Evolutionary conservation across 1,284 basidiomycete species (phyloP).

Genomic region (Apiotrichum sp.): DNA sequence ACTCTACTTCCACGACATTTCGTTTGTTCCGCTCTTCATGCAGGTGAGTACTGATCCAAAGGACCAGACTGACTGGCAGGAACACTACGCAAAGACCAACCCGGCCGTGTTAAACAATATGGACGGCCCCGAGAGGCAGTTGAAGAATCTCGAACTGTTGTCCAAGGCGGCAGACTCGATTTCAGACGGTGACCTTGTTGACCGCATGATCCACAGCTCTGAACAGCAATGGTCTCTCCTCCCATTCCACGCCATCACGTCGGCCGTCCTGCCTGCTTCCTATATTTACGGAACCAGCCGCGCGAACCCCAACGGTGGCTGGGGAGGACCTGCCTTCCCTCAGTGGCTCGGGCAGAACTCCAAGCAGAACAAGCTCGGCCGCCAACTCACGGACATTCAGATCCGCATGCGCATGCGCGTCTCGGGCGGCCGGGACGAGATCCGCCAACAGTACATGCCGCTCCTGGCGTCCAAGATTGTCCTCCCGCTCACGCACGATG

Average conservation of each 20-base stretch:
- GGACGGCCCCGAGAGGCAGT: constrained; percentile 58
- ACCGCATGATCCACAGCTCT: constrained; percentile 89
- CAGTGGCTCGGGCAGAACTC: constrained; percentile 98
- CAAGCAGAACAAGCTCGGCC: constrained; percentile 72
- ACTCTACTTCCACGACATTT: constrained; percentile 91
- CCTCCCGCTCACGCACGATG: constrained; percentile 61
- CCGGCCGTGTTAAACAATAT: constrained; percentile 57
- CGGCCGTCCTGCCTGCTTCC: constrained; percentile 77
- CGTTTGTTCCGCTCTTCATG: constrained; percentile 89
- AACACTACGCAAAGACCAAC: constrained; percentile 58
- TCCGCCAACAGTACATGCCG: constrained; percentile 85
- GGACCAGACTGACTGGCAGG: not conserved
- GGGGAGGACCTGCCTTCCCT: constrained; percentile 69
- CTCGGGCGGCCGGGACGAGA: constrained; percentile 80
- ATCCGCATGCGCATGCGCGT: constrained; percentile 90
- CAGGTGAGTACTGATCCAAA: constrained; percentile 74
- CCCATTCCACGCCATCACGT: constrained; percentile 86
- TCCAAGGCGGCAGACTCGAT: constrained; percentile 82
- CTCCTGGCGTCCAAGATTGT: constrained; percentile 73
- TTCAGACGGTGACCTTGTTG: constrained; percentile 92
- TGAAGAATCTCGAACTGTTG: constrained; percentile 76
- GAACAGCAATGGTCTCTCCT: constrained; percentile 96
- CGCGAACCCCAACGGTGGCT: constrained; percentile 48
- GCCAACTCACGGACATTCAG: constrained; percentile 84
- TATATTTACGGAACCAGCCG: constrained; percentile 62